Evolutionary conservation across 331 rosid species (phyloP).

Genomic region (Rosa hybrid): DNA sequence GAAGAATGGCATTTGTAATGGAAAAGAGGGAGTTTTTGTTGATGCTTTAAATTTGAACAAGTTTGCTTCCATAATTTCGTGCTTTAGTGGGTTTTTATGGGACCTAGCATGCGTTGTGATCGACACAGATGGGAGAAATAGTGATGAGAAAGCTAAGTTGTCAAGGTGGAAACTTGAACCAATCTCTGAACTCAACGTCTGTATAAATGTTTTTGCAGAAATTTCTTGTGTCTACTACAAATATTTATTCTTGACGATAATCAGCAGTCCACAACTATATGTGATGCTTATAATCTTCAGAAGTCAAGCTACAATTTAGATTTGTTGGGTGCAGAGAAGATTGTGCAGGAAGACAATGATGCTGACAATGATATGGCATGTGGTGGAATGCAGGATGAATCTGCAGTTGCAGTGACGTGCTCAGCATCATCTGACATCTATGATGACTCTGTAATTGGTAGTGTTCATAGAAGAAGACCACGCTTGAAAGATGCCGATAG

Average conservation of each 20-base stretch:
- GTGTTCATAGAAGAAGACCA: conserved; percentile 29
- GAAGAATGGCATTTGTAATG: conserved; percentile 38
- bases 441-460: conserved; percentile 27
- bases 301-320: conserved; percentile 20
- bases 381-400: conserved; percentile 22
- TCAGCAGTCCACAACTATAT: conserved; percentile 34
- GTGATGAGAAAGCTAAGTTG: conserved; percentile 36
- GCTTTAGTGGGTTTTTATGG: conserved; percentile 76
- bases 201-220: conserved; percentile 47
- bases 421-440: conserved; percentile 35
- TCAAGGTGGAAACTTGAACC: conserved; percentile 42
- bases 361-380: conserved; percentile 34
- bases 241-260: conserved; percentile 44
- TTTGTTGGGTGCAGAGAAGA: conserved; percentile 25
- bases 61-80: conserved; percentile 59
- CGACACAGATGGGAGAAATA: conserved; percentile 33
- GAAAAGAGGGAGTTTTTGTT: conserved; percentile 37
- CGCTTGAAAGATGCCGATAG: conserved; percentile 36
- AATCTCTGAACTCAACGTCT: conserved; percentile 46
- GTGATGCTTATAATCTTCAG: conserved; percentile 36
- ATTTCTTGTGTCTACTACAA: conserved; percentile 38
- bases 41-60: conserved; percentile 42
- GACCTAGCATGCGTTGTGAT: conserved; percentile 56
- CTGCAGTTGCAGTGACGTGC: conserved; percentile 37
- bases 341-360: conserved; percentile 19